A percentile compares a stretch with the other conserved stretches of the same genome.
Conservation (phyloP, 768 basidiomycete genomes). For the Hericium alpestre region DNA sequence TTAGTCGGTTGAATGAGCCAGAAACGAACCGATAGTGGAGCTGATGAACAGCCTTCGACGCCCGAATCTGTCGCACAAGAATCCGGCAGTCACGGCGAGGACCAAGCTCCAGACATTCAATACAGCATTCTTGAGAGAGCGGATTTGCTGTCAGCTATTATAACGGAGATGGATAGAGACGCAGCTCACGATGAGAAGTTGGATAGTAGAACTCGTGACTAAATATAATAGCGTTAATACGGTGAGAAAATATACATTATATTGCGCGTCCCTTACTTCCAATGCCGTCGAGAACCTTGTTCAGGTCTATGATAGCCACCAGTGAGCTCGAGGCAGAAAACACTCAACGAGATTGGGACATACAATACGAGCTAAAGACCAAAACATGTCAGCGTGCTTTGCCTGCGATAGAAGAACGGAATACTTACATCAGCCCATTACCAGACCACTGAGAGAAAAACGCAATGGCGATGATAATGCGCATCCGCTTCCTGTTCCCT, state of each 20-base stretch:
- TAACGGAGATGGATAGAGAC: slow-evolving; percentile 24
- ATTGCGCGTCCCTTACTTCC: slow-evolving; percentile 25
- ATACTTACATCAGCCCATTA: slow-evolving; percentile 23
- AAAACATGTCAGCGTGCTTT: not conserved
- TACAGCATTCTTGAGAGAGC: slow-evolving; percentile 33
- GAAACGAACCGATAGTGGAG: slow-evolving; percentile 23
- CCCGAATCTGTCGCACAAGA: slow-evolving; percentile 39
- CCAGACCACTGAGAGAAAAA: slow-evolving; percentile 24
- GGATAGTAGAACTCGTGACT: not conserved
- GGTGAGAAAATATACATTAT: not conserved
- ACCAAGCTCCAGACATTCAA: slow-evolving; percentile 48
- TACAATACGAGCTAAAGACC: not conserved
- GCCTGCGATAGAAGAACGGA: not conserved
- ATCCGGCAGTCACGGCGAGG: slow-evolving; percentile 37
- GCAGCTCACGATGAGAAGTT: not conserved
- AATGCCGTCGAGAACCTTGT: slow-evolving; percentile 41
- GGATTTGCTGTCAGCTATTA: slow-evolving; percentile 30
- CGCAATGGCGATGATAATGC: slow-evolving; percentile 21
- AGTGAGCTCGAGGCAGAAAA: not conserved
- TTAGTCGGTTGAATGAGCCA: not conserved
- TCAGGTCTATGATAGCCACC: slow-evolving; percentile 25
- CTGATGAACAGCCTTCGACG: slow-evolving; percentile 40
- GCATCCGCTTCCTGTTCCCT: slow-evolving; percentile 23
- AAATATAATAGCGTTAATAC: not conserved
- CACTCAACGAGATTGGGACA: not conserved